Conservation (phyloP, 2,329 filamentous ascomycete genomes). For the Nemania sp. region DNA sequence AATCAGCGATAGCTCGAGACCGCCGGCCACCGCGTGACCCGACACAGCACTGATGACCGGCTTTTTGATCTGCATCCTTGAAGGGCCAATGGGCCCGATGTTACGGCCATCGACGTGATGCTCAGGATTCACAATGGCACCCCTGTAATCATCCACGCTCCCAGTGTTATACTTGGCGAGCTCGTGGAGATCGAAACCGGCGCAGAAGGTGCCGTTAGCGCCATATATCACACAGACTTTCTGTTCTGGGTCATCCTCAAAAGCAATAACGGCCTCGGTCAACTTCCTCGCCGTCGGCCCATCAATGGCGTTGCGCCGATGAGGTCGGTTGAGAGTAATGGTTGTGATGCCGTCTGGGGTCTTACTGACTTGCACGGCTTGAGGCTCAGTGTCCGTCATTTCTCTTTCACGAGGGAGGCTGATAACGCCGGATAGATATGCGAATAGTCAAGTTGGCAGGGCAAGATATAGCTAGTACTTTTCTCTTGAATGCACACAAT, state of each 20-base stretch:
- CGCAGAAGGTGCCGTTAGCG: constrained; percentile 10
- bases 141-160: background rate
- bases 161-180: constrained; percentile 1
- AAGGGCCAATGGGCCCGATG: constrained; percentile 10
- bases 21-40: constrained; percentile 9
- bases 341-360: constrained; percentile 2
- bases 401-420: background rate
- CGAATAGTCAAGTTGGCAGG: background rate
- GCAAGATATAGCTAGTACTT: background rate
- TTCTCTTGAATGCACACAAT: background rate
- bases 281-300: constrained; percentile 2
- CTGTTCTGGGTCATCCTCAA: constrained; percentile 1
- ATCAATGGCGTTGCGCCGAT: constrained; percentile 1
- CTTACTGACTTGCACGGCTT: background rate
- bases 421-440: background rate
- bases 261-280: background rate
- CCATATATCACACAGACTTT: constrained; percentile 11
- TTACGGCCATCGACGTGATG: constrained; percentile 3
- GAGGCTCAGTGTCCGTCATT: background rate
- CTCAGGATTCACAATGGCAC: background rate
- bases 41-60: constrained; percentile 7
- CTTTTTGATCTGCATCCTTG: constrained; percentile 14
- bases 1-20: constrained; percentile 5
- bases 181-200: constrained; percentile 12
- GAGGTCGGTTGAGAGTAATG: constrained; percentile 1